These are phyloP conservation scores for Stentor roeselii DNA, from an alignment of 73 alveolate genomes.

Conservation along the genomic window DNA sequence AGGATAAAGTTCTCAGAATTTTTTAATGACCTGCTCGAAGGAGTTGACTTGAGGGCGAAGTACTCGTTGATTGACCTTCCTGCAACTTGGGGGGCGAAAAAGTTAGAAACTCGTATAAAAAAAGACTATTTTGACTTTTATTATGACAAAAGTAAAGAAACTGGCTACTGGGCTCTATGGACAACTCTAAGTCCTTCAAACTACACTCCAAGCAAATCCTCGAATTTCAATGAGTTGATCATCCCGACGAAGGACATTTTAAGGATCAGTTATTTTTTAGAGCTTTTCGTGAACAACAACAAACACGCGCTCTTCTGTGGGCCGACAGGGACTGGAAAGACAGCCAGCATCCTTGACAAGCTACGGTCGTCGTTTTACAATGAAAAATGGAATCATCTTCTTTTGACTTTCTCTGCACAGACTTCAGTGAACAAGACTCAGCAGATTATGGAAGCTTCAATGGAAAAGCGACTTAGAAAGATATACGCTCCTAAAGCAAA, in stretches of 20 bases:
- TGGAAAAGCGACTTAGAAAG: constrained; percentile 32
- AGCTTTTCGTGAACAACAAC: constrained; percentile 75
- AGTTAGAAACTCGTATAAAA: constrained; percentile 39
- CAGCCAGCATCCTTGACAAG: constrained; percentile 78
- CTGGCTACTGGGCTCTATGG: constrained; percentile 64
- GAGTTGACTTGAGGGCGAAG: constrained; percentile 59
- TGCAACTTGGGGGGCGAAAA: constrained; percentile 36
- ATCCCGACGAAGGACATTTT: constrained; percentile 98
- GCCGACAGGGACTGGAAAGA: constrained; percentile 99
- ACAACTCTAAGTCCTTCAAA: constrained; percentile 36
- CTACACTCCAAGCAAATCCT: constrained; percentile 62
- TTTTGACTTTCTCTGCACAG: constrained; percentile 98
- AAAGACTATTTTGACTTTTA: constrained; percentile 41
- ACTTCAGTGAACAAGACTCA: constrained; percentile 97
- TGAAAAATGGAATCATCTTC: constrained; percentile 66
- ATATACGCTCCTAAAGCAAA: constrained; percentile 6
- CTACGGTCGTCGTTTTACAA: constrained; percentile 74
- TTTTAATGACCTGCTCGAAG: constrained; percentile 63
- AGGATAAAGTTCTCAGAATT: constrained; percentile 88
- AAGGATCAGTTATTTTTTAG: constrained; percentile 89
- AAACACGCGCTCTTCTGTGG: constrained; percentile 96
- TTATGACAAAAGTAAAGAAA: constrained; percentile 49
- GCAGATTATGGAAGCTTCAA: constrained; percentile 39
- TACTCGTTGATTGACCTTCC: constrained; percentile 9
- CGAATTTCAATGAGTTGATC: constrained; percentile 87